Percentiles rank a stretch among this genome's conserved stretches.
Evolutionary conservation across 176 grass and related monocot species (phyloP).

Genomic region (Zoysia pacifica): DNA sequence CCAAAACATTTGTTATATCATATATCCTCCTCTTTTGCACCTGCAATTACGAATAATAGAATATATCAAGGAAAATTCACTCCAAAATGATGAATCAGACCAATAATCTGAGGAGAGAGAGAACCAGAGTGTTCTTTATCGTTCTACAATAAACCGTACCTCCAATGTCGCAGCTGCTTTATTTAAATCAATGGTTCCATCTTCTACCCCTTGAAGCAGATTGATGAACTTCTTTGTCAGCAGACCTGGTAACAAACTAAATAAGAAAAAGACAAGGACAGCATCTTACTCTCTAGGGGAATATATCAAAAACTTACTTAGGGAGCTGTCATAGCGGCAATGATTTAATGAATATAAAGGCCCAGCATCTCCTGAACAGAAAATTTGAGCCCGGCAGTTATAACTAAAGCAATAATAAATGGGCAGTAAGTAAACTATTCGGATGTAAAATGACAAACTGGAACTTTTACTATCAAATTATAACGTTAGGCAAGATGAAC

Average conservation of each 20-base stretch:
- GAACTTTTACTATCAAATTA: constrained; percentile 19
- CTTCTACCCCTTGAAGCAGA: constrained; percentile 76
- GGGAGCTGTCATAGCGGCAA: constrained; percentile 83
- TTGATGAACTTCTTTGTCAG: constrained; percentile 92
- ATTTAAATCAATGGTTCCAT: constrained; percentile 94
- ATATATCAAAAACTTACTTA: constrained; percentile 51
- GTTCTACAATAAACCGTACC: constrained; percentile 44
- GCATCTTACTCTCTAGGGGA: neutral
- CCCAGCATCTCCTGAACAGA: constrained; percentile 57
- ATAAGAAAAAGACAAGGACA: constrained; percentile 13
- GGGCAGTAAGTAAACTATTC: neutral
- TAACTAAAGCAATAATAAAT: constrained; percentile 32
- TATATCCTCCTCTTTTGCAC: constrained; percentile 98
- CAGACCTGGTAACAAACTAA: constrained; percentile 60
- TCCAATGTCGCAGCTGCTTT: constrained; percentile 82
- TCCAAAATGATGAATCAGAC: constrained; percentile 9
- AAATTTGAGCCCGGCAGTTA: constrained; percentile 28
- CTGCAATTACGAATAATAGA: constrained; percentile 52
- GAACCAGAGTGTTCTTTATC: constrained; percentile 12
- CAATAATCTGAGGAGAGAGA: neutral
- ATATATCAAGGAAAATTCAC: constrained; percentile 17
- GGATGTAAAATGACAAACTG: neutral
- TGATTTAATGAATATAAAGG: constrained; percentile 43
- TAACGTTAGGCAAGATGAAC: constrained; percentile 12
- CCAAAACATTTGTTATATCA: constrained; percentile 99